Evolutionary conservation across 31 red algal species (phyloP).

Genomic region (Asparagopsis taxiformis): DNA sequence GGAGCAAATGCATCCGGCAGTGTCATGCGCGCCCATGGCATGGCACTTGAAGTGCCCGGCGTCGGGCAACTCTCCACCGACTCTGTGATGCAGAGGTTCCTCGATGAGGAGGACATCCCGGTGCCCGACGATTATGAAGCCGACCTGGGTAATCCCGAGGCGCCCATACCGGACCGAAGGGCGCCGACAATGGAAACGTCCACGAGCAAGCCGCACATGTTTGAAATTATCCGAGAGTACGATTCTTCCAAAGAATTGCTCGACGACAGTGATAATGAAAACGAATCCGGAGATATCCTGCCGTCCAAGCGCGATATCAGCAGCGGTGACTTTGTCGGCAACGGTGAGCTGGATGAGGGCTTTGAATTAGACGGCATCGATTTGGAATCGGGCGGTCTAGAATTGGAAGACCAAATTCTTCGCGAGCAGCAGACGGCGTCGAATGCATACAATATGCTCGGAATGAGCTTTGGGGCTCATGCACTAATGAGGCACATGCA

Average conservation of each 20-base stretch:
- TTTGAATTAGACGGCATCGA: slow-evolving; percentile 47
- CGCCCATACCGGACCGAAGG: slow-evolving; percentile 59
- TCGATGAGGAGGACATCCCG: slow-evolving; percentile 33
- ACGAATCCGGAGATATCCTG: slow-evolving; percentile 19
- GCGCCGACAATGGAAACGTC: slow-evolving; percentile 7
- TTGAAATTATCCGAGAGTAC: slow-evolving; percentile 59
- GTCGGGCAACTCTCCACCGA: slow-evolving; percentile 5
- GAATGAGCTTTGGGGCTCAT: slow-evolving; percentile 74
- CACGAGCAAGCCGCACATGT: slow-evolving; percentile 21
- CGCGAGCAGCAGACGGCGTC: slow-evolving; percentile 55
- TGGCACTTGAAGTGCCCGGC: slow-evolving; percentile 3
- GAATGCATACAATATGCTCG: slow-evolving; percentile 72
- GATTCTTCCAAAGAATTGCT: slow-evolving; percentile 45
- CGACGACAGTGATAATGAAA: slow-evolving; percentile 43
- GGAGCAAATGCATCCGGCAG: not conserved
- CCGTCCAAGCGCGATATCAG: not conserved
- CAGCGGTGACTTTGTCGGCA: slow-evolving; percentile 14
- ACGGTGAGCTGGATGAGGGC: slow-evolving; percentile 27
- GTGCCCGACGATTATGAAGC: slow-evolving; percentile 54
- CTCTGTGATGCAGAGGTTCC: slow-evolving; percentile 8
- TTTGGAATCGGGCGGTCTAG: slow-evolving; percentile 45
- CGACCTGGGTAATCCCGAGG: slow-evolving; percentile 49
- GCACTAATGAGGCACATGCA: slow-evolving; percentile 75
- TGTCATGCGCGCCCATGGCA: not conserved
- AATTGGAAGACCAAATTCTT: slow-evolving; percentile 50